Evolutionary conservation across 148 eudicot genomes (phyloP).

Genomic region (Nepenthes gracilis): DNA sequence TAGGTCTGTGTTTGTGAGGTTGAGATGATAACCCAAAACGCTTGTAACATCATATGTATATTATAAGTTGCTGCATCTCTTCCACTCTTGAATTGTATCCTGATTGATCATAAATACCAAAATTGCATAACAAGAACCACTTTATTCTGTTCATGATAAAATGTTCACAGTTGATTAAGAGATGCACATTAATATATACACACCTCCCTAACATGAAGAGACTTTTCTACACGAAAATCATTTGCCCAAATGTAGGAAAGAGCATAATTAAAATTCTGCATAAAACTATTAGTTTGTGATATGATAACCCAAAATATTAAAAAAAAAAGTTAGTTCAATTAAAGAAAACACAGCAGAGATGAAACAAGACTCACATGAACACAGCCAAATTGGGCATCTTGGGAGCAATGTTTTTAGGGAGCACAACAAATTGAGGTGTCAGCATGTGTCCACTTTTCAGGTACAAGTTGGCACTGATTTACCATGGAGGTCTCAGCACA

Average conservation of each 20-base stretch:
- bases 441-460: too few species aligned
- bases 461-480: too few species aligned
- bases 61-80: constrained; percentile 12
- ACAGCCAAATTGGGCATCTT: too few species aligned
- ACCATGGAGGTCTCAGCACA: too few species aligned
- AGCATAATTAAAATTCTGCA: constrained; percentile 7
- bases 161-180: not conserved
- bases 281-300: not conserved
- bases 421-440: too few species aligned
- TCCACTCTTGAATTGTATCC: constrained; percentile 12
- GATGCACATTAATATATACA: not conserved
- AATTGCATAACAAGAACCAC: not conserved
- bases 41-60: constrained; percentile 8
- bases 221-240: constrained; percentile 15
- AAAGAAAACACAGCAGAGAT: not conserved
- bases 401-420: too few species aligned
- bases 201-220: constrained; percentile 22
- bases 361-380: constrained; percentile 2
- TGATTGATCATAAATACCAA: not conserved
- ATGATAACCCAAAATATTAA: not conserved
- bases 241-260: constrained; percentile 15
- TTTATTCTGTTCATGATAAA: not conserved
- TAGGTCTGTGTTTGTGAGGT: constrained; percentile 11
- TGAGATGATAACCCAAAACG: constrained; percentile 14
- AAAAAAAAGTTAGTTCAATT: not conserved